A percentile compares a stretch with the other conserved stretches of the same genome.
These are phyloP conservation scores for Penicillium lagena DNA, from an alignment of 495 filamentous ascomycete species.

Conservation along the genomic window DNA sequence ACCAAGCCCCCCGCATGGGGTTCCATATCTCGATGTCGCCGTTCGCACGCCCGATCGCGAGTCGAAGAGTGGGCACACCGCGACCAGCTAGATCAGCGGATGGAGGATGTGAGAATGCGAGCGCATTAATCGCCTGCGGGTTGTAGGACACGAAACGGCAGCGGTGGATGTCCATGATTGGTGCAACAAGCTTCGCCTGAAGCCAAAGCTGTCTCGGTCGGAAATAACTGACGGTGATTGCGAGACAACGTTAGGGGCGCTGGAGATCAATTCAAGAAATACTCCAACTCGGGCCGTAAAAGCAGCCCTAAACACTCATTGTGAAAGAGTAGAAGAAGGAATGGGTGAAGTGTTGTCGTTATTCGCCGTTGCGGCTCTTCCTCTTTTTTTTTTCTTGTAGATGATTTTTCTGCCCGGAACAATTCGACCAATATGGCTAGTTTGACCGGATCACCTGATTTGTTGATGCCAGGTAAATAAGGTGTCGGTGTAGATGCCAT, in stretches of 20 bases:
- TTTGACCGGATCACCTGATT: constrained; percentile 14
- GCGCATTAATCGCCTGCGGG: constrained; percentile 83
- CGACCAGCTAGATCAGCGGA: constrained; percentile 44
- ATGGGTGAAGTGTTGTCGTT: not conserved
- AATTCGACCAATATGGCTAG: not conserved
- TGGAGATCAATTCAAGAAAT: constrained; percentile 12
- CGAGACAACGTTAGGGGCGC: constrained; percentile 3
- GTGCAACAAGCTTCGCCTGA: constrained; percentile 5
- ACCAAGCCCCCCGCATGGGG: constrained; percentile 76
- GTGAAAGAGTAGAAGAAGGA: no score
- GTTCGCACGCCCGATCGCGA: constrained; percentile 88
- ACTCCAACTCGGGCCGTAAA: constrained; percentile 18
- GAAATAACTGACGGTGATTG: constrained; percentile 5
- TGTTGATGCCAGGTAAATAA: constrained; percentile 2
- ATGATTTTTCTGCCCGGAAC: constrained; percentile 19
- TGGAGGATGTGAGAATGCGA: constrained; percentile 84
- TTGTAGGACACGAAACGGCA: constrained; percentile 96
- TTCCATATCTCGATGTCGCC: constrained; percentile 99
- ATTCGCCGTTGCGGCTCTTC: constrained; percentile 12
- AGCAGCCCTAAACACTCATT: constrained; percentile 31
- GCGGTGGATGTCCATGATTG: constrained; percentile 87
- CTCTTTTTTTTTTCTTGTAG: constrained; percentile 23
- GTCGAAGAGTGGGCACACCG: constrained; percentile 54
- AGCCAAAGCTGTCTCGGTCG: constrained; percentile 11
- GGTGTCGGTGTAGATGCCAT: not conserved